Evolutionary conservation across 2,329 filamentous ascomycete genomes (phyloP).

Genomic region (Clathrospora elynae): DNA sequence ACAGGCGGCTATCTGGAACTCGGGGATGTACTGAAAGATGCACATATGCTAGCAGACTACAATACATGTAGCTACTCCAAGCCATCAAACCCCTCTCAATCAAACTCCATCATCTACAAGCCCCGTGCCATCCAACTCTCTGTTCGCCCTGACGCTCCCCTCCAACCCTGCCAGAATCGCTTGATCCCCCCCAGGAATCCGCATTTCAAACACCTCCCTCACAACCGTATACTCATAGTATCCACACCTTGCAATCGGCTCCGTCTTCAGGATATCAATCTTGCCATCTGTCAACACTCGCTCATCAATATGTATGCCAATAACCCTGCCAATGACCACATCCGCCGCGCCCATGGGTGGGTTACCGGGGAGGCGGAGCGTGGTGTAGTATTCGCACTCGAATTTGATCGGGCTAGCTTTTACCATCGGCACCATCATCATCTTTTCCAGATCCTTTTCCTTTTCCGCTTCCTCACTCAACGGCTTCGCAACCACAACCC

Average conservation of each 20-base stretch:
- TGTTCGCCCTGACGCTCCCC: constrained; percentile 34
- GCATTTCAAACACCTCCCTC: constrained; percentile 64
- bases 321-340: constrained; percentile 62
- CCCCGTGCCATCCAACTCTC: constrained; percentile 12
- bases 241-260: constrained; percentile 65
- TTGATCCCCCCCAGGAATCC: constrained; percentile 50
- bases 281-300: constrained; percentile 60
- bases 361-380: constrained; percentile 60
- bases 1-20: too few species aligned
- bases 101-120: too few species aligned
- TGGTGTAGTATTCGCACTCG: constrained; percentile 62
- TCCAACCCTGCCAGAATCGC: constrained; percentile 34
- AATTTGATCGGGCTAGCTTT: constrained; percentile 61
- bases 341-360: constrained; percentile 64
- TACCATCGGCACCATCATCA: constrained; percentile 57
- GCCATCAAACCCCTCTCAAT: too few species aligned
- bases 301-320: constrained; percentile 64
- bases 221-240: constrained; percentile 65
- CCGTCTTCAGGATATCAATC: constrained; percentile 61
- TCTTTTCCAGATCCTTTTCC: constrained; percentile 6
- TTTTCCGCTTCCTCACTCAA: too few species aligned
- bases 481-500: constrained; percentile 30
- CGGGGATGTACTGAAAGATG: too few species aligned
- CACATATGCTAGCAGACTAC: too few species aligned
- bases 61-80: too few species aligned